Evolutionary conservation across 495 filamentous ascomycete genomes (phyloP).

Genomic region (Penicillium malachiteum): DNA sequence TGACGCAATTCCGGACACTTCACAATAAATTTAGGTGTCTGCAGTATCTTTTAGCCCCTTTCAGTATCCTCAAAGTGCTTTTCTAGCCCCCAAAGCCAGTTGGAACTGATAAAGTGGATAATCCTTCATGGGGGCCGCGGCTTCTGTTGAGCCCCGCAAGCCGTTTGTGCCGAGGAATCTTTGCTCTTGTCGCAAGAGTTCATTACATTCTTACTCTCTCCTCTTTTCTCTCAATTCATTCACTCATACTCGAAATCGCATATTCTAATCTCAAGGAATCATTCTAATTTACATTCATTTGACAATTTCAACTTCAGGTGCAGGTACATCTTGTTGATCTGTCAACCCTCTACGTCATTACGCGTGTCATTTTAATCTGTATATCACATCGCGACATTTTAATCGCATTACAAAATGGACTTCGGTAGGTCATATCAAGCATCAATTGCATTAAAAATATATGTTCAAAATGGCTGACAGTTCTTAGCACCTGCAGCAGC

Average conservation of each 20-base stretch:
- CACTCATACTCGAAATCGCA: no score
- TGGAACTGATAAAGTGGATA: no score
- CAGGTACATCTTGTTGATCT: no score
- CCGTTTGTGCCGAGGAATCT: not conserved
- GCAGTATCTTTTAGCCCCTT: not conserved
- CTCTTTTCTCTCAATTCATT: no score
- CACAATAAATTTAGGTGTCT: not conserved
- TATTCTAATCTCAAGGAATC: no score
- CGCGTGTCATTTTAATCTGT: not conserved
- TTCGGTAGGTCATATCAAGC: not conserved
- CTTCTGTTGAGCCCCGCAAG: not conserved
- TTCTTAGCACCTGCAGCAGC: conserved; percentile 22
- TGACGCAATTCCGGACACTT: not conserved
- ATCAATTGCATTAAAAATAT: not conserved
- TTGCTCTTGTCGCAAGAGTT: not conserved
- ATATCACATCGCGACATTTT: not conserved
- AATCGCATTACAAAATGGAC: not conserved
- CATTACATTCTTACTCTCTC: not conserved
- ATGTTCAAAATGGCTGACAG: not conserved
- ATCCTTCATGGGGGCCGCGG: not conserved
- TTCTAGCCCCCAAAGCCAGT: no score
- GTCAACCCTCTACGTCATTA: no score
- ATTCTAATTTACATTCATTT: no score
- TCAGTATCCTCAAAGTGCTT: no score
- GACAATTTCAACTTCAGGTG: no score